Evolutionary conservation across 306 rosid genomes (phyloP).

Genomic region (Chamaecrista fasciculata): DNA sequence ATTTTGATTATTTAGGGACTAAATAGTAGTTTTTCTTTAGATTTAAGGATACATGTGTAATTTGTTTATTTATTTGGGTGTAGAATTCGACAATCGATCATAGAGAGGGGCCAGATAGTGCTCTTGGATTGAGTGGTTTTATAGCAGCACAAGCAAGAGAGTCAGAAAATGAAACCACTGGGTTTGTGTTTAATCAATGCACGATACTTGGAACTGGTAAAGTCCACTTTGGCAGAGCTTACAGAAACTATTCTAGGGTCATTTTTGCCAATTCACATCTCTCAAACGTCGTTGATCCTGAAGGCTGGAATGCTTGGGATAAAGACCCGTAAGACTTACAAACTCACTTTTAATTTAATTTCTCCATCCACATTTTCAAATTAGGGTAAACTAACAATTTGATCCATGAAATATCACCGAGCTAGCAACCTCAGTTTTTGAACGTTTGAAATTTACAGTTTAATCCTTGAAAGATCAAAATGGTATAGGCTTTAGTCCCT

Average conservation of each 20-base stretch:
- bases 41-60: no score
- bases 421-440: no score
- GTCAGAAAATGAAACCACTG: neutral
- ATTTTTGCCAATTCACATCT: slow-evolving; percentile 21
- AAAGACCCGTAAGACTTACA: slow-evolving; percentile 8
- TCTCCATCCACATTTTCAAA: no score
- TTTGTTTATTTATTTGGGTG: neutral
- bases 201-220: neutral
- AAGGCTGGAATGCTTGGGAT: slow-evolving; percentile 38
- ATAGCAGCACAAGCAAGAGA: slow-evolving; percentile 37
- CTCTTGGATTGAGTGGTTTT: neutral
- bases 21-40: no score
- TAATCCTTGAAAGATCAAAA: no score
- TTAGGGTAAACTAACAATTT: no score
- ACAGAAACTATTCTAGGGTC: slow-evolving; percentile 33
- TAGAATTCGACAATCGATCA: slow-evolving; percentile 1
- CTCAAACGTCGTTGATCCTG: slow-evolving; percentile 7
- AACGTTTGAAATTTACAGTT: no score
- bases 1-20: no score
- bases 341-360: no score
- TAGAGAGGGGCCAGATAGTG: neutral
- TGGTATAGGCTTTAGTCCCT: no score
- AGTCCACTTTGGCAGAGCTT: slow-evolving; percentile 43
- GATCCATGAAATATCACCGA: no score
- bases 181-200: slow-evolving; percentile 39